Evolutionary conservation across 495 filamentous ascomycete genomes (phyloP), one percentile per base, ranked within the genome.

Genomic region (Filosporella fistucella): DNA sequence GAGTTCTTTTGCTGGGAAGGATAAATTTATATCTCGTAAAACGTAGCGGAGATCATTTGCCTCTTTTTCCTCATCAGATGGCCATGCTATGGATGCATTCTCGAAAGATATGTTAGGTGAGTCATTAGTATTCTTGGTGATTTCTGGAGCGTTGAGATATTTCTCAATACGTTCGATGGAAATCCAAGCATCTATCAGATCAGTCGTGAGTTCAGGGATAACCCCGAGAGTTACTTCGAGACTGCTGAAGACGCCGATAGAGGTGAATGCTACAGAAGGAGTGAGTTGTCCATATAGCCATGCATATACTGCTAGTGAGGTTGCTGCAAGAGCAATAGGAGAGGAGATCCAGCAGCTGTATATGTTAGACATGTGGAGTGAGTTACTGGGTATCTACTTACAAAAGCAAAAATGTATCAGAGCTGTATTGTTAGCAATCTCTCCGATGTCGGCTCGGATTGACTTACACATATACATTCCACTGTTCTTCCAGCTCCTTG

Each of bases 241-340:
- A 11, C 75, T 69, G 30, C 71, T 75, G 63, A 94, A 91, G 25
- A 95, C 68, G 2, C 82, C 75, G 35, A 95, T 72, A 41, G 85
- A 80, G 13, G 89, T 89, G 52, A 95, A 95, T 2, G 89, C 89
- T 13, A 90, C 78, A 0, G 86, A 88, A 2, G 89, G 78, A 1
- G 79, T 70, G 3, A 95, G 68, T 0, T 69, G 64, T 1, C 82
- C 80, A 43, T 85, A 57, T 0, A 84, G 55, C 8, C 75, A 35
- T 2, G 86, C 80, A 57, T 91, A 91, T 4, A 81, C 73, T 0
- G 81, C 75, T 11, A 95, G 63, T 0, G 87, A 80, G 12, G 81
- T 74, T 4, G 84, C 86, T 2, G 88, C 81, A 10, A 94, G 73
- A 43, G 89, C 62, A 23, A 93, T 71, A 0, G 89, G 89, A 23